Evolutionary conservation across 805 yeast genomes (phyloP).

Genomic region (Pichia thaimueangensis): DNA sequence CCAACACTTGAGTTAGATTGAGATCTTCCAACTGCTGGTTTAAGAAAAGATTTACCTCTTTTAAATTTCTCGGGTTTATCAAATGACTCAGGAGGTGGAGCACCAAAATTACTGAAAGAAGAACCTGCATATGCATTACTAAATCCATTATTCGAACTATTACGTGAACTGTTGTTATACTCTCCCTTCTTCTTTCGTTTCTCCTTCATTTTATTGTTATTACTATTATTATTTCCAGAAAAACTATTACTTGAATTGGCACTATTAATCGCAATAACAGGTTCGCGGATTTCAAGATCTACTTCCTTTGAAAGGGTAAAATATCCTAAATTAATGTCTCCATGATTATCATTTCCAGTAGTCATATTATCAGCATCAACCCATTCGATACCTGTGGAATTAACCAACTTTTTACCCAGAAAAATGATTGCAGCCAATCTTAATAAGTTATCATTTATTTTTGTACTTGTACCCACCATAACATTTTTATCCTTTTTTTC

Average conservation of each 20-base stretch:
- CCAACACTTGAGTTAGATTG: neutral
- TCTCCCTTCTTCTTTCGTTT: constrained; percentile 2
- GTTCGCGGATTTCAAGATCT: constrained; percentile 2
- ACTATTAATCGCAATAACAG: neutral
- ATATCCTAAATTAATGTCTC: neutral
- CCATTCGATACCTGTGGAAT: constrained; percentile 24
- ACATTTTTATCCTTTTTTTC: constrained; percentile 1
- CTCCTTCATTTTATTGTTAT: neutral
- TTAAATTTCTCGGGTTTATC: constrained; percentile 11
- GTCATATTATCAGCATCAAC: neutral
- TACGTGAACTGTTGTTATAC: neutral
- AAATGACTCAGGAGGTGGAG: constrained; percentile 10
- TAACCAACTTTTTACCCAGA: constrained; percentile 27
- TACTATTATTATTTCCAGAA: neutral
- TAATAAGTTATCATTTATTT: constrained; percentile 27
- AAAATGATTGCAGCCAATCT: constrained; percentile 32
- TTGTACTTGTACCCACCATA: constrained; percentile 23
- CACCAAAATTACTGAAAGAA: constrained; percentile 13
- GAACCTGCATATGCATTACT: constrained; percentile 14
- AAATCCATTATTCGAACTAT: neutral
- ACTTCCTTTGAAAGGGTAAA: neutral
- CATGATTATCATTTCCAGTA: neutral
- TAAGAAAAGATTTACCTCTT: constrained; percentile 4
- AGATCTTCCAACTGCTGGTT: neutral
- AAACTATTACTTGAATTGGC: neutral